These are phyloP conservation scores for Zymoseptoria passerinii DNA, from an alignment of 2,329 filamentous ascomycete species.

Conservation along the genomic window DNA sequence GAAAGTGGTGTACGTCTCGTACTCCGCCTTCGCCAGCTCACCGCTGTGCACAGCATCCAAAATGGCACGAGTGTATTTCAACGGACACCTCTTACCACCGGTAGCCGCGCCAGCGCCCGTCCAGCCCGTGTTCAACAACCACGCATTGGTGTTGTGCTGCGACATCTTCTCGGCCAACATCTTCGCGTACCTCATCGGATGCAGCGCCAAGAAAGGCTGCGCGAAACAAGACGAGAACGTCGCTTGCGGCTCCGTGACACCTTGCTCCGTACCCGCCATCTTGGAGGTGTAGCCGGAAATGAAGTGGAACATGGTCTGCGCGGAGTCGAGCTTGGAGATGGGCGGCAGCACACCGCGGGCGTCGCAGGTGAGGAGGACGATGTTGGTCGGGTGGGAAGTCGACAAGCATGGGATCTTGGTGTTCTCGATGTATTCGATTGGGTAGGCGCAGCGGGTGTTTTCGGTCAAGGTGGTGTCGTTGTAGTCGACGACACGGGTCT, in stretches of 20 bases:
- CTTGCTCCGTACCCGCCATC: conserved; percentile 98
- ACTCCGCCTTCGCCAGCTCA: conserved; percentile 85
- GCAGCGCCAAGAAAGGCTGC: conserved; percentile 95
- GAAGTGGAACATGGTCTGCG: conserved; percentile 99
- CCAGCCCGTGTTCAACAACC: conserved; percentile 98
- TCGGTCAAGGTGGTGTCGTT: conserved; percentile 91
- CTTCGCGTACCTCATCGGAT: conserved; percentile 97
- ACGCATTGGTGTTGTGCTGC: conserved; percentile 88
- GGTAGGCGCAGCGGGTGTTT: conserved; percentile 97
- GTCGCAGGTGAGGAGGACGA: conserved; percentile 96
- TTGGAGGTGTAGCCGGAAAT: conserved; percentile 99
- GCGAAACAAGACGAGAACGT: conserved; percentile 99
- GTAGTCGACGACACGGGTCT: conserved; percentile 86
- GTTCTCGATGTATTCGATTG: conserved; percentile 98
- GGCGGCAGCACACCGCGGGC: conserved; percentile 94
- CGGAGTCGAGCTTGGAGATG: conserved; percentile 89
- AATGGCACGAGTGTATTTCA: conserved; percentile 98
- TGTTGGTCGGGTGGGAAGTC: conserved; percentile 84
- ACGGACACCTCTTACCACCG: conserved; percentile 90
- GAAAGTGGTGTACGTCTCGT: conserved; percentile 93
- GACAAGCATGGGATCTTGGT: conserved; percentile 96
- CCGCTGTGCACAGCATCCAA: conserved; percentile 96
- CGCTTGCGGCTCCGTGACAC: conserved; percentile 91
- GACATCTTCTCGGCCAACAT: conserved; percentile 99
- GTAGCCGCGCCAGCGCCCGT: conserved; percentile 80